Evolutionary conservation across 2,329 filamentous ascomycete species (phyloP).

Genomic region (Penicillium vulpinum): DNA sequence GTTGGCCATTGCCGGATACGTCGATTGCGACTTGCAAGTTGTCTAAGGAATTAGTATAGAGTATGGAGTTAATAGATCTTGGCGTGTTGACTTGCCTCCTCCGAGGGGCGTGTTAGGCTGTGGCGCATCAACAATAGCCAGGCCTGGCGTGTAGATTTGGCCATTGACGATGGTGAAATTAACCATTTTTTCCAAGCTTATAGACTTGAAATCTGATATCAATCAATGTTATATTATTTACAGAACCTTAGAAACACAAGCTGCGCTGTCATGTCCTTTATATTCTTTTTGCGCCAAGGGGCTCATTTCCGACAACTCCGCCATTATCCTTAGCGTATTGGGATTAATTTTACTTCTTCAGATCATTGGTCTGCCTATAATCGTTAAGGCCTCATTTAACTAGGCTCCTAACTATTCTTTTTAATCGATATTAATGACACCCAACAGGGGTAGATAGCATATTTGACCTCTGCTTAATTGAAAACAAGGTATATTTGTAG

Average conservation of each 20-base stretch:
- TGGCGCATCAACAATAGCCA: constrained; percentile 66
- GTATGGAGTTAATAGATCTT: constrained; percentile 19
- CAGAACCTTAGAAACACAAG: neutral
- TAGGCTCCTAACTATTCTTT: neutral
- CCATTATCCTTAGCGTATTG: constrained; percentile 12
- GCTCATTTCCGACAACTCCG: constrained; percentile 24
- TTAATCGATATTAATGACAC: neutral
- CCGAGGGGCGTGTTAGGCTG: constrained; percentile 65
- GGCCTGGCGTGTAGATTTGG: constrained; percentile 68
- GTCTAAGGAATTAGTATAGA: constrained; percentile 11
- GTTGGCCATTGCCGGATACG: constrained; percentile 23
- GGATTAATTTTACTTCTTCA: constrained; percentile 14
- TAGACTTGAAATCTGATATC: neutral
- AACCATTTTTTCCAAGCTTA: constrained; percentile 5
- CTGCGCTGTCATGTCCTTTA: neutral
- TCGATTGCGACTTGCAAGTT: constrained; percentile 24
- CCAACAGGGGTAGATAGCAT: neutral
- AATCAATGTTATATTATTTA: neutral
- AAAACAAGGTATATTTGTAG: too few species aligned
- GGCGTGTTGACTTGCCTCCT: constrained; percentile 56
- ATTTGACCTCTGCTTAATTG: neutral
- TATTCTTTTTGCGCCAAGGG: constrained; percentile 10
- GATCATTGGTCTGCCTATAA: neutral
- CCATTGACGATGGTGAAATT: constrained; percentile 50
- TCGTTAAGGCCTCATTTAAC: neutral